Evolutionary conservation across 2,329 filamentous ascomycete genomes (phyloP).

Genomic region (Talaromyces atroroseus): DNA sequence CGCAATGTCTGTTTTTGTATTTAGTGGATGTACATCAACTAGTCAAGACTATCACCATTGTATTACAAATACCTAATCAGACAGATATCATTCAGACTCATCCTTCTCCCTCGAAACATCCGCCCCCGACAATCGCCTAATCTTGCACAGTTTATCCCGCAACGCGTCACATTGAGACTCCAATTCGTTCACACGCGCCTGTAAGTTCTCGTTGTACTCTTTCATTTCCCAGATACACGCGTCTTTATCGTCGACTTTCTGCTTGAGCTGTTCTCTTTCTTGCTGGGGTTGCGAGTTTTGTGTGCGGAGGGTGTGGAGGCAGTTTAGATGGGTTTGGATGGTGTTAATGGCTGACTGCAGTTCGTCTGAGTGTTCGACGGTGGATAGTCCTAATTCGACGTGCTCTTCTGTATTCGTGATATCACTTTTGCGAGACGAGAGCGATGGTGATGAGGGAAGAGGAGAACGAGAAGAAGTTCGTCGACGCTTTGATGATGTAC

Average conservation of each 20-base stretch:
- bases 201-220: slow-evolving; percentile 8
- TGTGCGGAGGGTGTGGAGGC: not conserved
- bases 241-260: not conserved
- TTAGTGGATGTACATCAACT: too few relatives aligned
- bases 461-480: not conserved
- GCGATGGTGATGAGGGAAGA: not conserved
- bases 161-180: not conserved
- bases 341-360: not conserved
- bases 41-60: not conserved
- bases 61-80: not conserved
- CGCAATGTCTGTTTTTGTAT: too few relatives aligned
- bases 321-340: not conserved
- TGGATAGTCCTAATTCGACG: not conserved
- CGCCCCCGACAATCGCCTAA: not conserved
- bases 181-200: not conserved
- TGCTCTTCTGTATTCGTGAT: not conserved
- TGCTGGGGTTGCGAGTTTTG: not conserved
- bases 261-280: not conserved
- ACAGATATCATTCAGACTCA: not conserved
- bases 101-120: not conserved
- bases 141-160: not conserved
- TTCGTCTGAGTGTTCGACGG: not conserved
- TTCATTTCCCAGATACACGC: not conserved
- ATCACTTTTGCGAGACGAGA: not conserved
- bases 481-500: not conserved